phyloP scores from a whole-genome alignment of 495 filamentous ascomycete species.

The Lasiosphaeria ovina region DNA sequence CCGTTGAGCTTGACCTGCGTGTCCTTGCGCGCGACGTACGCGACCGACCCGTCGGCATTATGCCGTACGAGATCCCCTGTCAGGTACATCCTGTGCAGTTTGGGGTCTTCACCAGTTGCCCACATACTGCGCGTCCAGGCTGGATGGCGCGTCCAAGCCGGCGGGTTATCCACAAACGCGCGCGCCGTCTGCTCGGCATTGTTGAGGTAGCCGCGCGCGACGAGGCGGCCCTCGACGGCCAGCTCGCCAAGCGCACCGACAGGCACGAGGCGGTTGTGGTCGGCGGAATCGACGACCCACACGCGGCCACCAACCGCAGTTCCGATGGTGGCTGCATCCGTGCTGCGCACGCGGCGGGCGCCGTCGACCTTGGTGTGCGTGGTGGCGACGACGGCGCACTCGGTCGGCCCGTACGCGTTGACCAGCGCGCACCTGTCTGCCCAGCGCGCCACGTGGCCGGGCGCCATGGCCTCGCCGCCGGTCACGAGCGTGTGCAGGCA shows the following conservation, averaged over 20 bases:
- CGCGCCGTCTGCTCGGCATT: constrained; percentile 34
- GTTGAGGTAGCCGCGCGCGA: constrained; percentile 46
- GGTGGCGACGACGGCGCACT: constrained; percentile 42
- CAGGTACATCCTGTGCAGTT: constrained; percentile 34
- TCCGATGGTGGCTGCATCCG: constrained; percentile 42
- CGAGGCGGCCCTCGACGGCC: constrained; percentile 40
- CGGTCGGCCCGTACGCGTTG: constrained; percentile 48
- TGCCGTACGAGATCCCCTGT: constrained; percentile 57
- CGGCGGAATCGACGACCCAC: constrained; percentile 56
- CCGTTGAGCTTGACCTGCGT: constrained; percentile 44
- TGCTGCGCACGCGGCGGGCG: constrained; percentile 13
- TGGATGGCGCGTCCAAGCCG: constrained; percentile 31
- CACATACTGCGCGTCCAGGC: constrained; percentile 15
- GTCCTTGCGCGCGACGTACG: constrained; percentile 37
- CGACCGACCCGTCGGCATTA: constrained; percentile 37
- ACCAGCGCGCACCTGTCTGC: constrained; percentile 25
- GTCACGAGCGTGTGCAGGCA: constrained; percentile 25
- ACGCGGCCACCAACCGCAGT: constrained; percentile 44
- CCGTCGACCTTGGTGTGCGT: constrained; percentile 28
- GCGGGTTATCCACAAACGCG: constrained; percentile 32
- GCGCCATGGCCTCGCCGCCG: constrained; percentile 27
- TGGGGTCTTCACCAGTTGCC: not conserved
- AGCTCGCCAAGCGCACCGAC: constrained; percentile 49
- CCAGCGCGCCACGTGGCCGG: constrained; percentile 30
- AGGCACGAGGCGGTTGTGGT: constrained; percentile 47